Base-by-base conservation (phyloP, 2,329 filamentous ascomycete species). In the Lanzia echinophila region DNA sequence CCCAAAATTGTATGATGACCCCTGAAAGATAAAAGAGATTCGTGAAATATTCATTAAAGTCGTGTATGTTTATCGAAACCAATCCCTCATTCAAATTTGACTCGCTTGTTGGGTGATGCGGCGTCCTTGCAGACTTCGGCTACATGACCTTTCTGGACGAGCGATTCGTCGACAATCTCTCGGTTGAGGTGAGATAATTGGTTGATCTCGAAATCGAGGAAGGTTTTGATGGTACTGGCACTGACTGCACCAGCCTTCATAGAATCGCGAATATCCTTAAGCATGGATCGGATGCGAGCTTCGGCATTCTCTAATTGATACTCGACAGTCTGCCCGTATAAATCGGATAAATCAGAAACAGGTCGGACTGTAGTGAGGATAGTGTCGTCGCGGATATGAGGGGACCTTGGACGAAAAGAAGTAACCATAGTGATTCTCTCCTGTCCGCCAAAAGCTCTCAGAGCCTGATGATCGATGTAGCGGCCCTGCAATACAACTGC, bases 341-440 rank as follows among this genome's bases (percentile, higher is more conserved):
- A 60, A 55, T 71, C 69, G 7, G 66, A 66, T 6, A 70, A 61
- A 39, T 72, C 62, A 11, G 66, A 70, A 32, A 74, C 71, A 3
- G 64, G 63, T 17, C 69, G 63, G 22, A 70, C 66, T 7, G 66
- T 70, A 3, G 62, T 67, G 10, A 72, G 62, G 22, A 70, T 63
- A 4, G 68, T 71, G 28, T 75, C 73, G 47, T 76, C 73, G 5
- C 62, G 62, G 17, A 73, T 55, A 6, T 66, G 57, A 1, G 73
- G 71, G 32, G 71, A 67, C 31, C 66, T 67, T 15, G 73, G 70
- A 13, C 74, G 65, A 61, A 75, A 73, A 0, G 73, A 71, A 1
- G 73, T 75, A 11, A 76, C 72, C 65, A 75, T 73, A 2, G 72
- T 75, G 57, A 76, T 70, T 31, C 74, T 69, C 60, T 76, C 74